Percentiles rank a stretch among this genome's conserved stretches.
Conservation (phyloP, 1,284 basidiomycete species). For the Boletus albobrunnescens region DNA sequence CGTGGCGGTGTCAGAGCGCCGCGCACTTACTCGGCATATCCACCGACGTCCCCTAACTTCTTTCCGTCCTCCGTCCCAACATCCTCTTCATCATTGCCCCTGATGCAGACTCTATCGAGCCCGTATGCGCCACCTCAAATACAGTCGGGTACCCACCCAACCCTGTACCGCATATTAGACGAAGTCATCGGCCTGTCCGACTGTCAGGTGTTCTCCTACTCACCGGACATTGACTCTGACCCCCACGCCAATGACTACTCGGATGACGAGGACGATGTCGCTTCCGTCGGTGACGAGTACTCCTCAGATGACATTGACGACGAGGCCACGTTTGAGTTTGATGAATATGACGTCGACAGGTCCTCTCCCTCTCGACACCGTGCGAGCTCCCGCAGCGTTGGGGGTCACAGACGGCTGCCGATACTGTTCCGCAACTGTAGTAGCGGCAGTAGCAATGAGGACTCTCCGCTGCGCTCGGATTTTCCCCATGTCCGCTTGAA, state of each 20-base stretch:
- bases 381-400: not conserved
- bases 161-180: conserved; percentile 84
- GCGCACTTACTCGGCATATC: conserved; percentile 77
- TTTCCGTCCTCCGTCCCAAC: conserved; percentile 71
- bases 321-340: conserved; percentile 67
- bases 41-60: conserved; percentile 65
- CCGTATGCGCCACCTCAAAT: conserved; percentile 66
- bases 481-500: conserved; percentile 35
- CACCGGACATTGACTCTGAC: conserved; percentile 92
- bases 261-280: conserved; percentile 70
- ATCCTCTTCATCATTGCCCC: conserved; percentile 55
- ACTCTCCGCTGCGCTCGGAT: conserved; percentile 22
- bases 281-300: conserved; percentile 56
- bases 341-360: conserved; percentile 75
- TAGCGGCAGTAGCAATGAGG: conserved; percentile 24
- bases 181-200: conserved; percentile 87
- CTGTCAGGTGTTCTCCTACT: conserved; percentile 94
- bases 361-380: conserved; percentile 38
- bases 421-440: conserved; percentile 19
- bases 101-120: conserved; percentile 51
- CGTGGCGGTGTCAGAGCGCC: conserved; percentile 62
- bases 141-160: conserved; percentile 70
- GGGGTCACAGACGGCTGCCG: conserved; percentile 6
- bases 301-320: conserved; percentile 55
- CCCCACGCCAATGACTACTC: conserved; percentile 85